phyloP scores from a whole-genome alignment of 257 asterid genomes.

The Phtheirospermum japonicum region DNA sequence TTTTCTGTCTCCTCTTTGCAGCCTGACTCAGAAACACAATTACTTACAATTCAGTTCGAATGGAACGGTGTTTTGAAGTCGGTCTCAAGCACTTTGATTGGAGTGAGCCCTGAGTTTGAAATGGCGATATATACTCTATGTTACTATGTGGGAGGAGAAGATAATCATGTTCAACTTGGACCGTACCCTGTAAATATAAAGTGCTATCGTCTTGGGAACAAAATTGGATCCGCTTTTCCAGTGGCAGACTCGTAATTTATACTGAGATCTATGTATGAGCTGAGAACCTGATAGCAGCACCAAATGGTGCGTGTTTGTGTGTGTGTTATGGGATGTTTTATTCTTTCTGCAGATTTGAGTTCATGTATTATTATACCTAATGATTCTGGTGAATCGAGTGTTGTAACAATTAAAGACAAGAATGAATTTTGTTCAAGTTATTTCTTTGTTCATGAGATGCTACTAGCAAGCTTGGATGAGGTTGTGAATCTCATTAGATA shows the following conservation, averaged over 20 bases:
- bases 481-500: too few species aligned
- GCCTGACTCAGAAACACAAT: conserved; percentile 87
- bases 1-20: conserved; percentile 36
- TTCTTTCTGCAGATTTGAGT: neutral
- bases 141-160: conserved; percentile 76
- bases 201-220: conserved; percentile 74
- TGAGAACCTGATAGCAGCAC: neutral
- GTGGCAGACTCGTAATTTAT: conserved; percentile 55
- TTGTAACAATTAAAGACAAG: neutral
- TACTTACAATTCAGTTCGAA: conserved; percentile 85
- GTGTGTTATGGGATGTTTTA: neutral
- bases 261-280: neutral
- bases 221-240: conserved; percentile 83
- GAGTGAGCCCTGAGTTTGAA: conserved; percentile 98
- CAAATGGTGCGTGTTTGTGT: neutral
- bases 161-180: conserved; percentile 75
- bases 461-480: too few species aligned
- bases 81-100: conserved; percentile 79
- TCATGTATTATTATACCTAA: neutral
- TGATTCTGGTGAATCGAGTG: neutral
- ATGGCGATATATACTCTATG: conserved; percentile 77
- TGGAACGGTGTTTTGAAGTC: conserved; percentile 95
- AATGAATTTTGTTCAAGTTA: neutral
- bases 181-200: conserved; percentile 78
- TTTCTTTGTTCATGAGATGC: too few species aligned